Evolutionary conservation across 2,329 filamentous ascomycete species (phyloP), one percentile per base, ranked within the genome.

Genomic region (Leptographium galeiforme): DNA sequence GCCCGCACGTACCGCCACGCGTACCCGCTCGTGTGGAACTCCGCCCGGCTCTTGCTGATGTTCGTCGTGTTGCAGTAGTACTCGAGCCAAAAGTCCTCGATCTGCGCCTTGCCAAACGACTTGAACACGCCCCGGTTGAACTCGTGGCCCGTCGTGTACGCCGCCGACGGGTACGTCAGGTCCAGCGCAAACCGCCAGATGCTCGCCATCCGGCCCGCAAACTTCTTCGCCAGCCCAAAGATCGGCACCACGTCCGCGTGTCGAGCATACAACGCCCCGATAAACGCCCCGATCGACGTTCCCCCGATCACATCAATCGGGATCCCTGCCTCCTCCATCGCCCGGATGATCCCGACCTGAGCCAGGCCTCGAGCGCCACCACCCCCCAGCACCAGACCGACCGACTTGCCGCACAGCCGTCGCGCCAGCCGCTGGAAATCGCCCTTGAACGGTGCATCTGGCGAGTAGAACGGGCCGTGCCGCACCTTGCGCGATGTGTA

Each of bases 21-120:
- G 63, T 98, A 98, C 14, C 93, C 93, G 56, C 87, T 93, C 0
- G 89, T 96, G 68, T 98, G 93, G 59, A 94, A 90, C 66, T 98
- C 93, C 4, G 82, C 82, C 19, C 91, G 80, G 57, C 87, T 93
- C 67, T 95, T 94, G 71, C 87, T 94, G 69, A 98, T 97, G 67
- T 97, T 98, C 40, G 94, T 98, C 0, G 93, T 97, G 69, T 98
- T 98, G 77, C 94, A 98, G 71, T 98, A 98, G 66, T 89, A 98
- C 61, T 95, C 89, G 12, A 98, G 78, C 93, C 93, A 98, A 63
- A 97, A 98, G 67, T 98, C 93, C 69, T 98, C 93, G 55, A 98
- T 97, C 65, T 97, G 93, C 11, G 88, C 87, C 63, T 96, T 89
- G 14, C 90, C 93, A 66, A 98, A 96, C 0, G 91, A 89, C 68